Conservation (phyloP, 2,329 filamentous ascomycete species). For the Fusarium sp. region DNA sequence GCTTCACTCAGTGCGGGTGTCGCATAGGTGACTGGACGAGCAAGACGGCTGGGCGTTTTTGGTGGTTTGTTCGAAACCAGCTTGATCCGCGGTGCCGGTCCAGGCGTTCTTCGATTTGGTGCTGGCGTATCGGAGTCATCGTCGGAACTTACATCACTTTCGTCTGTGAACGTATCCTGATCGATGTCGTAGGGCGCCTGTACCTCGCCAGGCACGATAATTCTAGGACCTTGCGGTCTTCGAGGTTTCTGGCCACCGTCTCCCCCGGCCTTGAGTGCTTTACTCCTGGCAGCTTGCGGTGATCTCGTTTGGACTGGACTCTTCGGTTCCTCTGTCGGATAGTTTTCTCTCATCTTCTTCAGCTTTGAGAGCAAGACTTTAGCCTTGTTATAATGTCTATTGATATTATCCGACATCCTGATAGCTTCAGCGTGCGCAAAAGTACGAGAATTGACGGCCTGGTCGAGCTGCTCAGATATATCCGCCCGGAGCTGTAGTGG, state of each 20-base stretch:
- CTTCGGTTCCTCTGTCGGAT: conserved; percentile 65
- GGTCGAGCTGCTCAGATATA: conserved; percentile 68
- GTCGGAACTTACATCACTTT: conserved; percentile 65
- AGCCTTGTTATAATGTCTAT: conserved; percentile 70
- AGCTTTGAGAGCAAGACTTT: conserved; percentile 70
- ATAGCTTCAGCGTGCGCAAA: conserved; percentile 71
- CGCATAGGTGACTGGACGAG: conserved; percentile 51
- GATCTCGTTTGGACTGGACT: conserved; percentile 65
- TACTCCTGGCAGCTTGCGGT: conserved; percentile 63
- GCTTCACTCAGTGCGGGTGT: conserved; percentile 54
- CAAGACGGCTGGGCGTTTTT: conserved; percentile 59
- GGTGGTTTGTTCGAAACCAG: conserved; percentile 57
- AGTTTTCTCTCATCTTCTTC: conserved; percentile 70
- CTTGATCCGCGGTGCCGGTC: conserved; percentile 61
- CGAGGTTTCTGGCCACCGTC: conserved; percentile 60
- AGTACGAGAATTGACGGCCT: conserved; percentile 66
- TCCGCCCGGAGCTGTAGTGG: conserved; percentile 66
- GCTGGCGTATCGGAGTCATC: conserved; percentile 60
- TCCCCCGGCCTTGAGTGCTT: conserved; percentile 58
- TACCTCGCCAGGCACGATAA: conserved; percentile 74
- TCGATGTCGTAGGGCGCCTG: conserved; percentile 73
- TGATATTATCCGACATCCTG: conserved; percentile 72
- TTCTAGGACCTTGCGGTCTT: conserved; percentile 63
- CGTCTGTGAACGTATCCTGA: conserved; percentile 67
- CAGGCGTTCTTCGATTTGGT: conserved; percentile 53